Evolutionary conservation across 2,329 filamentous ascomycete species (phyloP).

Genomic region (Cercospora brassicicola): DNA sequence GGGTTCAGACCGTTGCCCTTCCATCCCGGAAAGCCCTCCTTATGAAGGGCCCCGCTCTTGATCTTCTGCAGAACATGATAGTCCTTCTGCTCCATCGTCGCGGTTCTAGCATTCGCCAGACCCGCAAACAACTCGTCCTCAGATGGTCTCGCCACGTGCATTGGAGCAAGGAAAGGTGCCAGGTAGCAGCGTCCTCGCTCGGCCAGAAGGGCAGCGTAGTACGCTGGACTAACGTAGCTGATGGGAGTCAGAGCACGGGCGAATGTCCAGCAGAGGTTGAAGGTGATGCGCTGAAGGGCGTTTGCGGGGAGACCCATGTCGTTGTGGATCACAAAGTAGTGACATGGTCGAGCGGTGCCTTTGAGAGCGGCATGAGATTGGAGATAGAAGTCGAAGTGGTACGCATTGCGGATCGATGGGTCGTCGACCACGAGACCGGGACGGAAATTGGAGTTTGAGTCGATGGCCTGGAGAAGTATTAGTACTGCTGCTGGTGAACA

Average conservation of each 20-base stretch:
- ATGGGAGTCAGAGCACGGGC: conserved; percentile 38
- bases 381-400: conserved; percentile 40
- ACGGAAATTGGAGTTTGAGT: conserved; percentile 28
- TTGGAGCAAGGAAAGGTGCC: conserved; percentile 7
- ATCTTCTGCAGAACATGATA: conserved; percentile 1
- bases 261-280: conserved; percentile 40
- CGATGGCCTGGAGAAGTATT: no score
- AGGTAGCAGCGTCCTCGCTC: conserved; percentile 40
- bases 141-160: neutral
- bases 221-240: conserved; percentile 44
- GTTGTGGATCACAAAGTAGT: conserved; percentile 40
- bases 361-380: conserved; percentile 37
- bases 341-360: conserved; percentile 37
- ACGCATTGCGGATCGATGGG: conserved; percentile 28
- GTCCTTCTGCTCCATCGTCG: conserved; percentile 2
- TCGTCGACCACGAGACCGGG: conserved; percentile 38
- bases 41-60: neutral
- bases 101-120: neutral
- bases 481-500: no score
- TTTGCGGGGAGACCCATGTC: conserved; percentile 27
- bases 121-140: neutral
- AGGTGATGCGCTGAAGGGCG: conserved; percentile 34
- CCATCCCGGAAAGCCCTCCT: neutral
- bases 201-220: conserved; percentile 44
- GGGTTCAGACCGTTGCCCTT: conserved; percentile 21